A percentile compares a stretch with the other conserved stretches of the same genome.
These are phyloP conservation scores for Metroxylon sagu DNA, from an alignment of 176 grass and related monocot species.

Conservation along the genomic window DNA sequence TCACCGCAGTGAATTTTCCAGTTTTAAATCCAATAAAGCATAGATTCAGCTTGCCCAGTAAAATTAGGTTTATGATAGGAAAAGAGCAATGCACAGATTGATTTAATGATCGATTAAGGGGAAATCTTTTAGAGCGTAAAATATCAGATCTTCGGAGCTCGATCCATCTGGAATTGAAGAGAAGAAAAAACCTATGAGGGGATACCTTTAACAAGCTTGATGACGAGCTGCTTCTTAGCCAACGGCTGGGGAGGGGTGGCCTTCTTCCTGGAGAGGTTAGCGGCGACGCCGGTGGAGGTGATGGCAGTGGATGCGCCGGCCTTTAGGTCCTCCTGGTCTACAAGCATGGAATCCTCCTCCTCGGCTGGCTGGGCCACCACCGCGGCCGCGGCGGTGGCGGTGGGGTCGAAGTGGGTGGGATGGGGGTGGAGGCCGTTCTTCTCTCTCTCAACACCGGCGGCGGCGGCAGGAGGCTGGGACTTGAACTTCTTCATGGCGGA, in stretches of 20 bases:
- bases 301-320: background rate
- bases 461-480: background rate
- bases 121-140: too few species aligned
- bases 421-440: constrained; percentile 20
- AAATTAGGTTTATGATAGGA: too few species aligned
- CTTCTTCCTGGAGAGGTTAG: constrained; percentile 93
- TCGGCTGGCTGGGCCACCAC: constrained; percentile 20
- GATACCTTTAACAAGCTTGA: constrained; percentile 71
- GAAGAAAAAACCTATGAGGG: background rate
- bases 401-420: background rate
- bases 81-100: background rate
- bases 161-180: constrained; percentile 12
- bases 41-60: too few species aligned
- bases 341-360: constrained; percentile 62
- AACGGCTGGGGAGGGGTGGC: constrained; percentile 74
- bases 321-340: constrained; percentile 52
- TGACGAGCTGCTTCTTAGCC: constrained; percentile 77
- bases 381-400: constrained; percentile 5
- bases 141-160: background rate
- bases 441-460: background rate
- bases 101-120: too few species aligned
- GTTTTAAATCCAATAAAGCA: too few species aligned
- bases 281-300: constrained; percentile 37
- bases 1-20: too few species aligned
- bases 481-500: constrained; percentile 33